Base-by-base conservation (phyloP, 306 rosid genomes). In the Lupinus albus region DNA sequence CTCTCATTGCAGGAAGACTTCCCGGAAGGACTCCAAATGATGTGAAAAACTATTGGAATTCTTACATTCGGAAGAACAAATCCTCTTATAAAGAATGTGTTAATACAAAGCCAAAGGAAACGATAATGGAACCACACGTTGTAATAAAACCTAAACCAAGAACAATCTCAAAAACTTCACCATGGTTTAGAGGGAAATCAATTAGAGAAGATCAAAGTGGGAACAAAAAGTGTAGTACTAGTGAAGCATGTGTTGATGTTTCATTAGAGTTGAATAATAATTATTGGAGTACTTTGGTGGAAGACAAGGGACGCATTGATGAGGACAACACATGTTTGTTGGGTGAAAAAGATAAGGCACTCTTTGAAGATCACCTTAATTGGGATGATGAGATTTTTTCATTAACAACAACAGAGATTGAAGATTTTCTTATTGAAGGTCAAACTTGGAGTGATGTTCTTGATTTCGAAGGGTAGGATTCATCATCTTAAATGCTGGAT, bases 31-130 rank as follows among this genome's bases (percentile, higher is more conserved):
- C 82, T 10, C 8, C 78, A 1, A 72, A 78, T 2, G 75, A 51
- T 52, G 78, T 78, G 66, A 78, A 72, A 41, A 78, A 78, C 57
- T 78, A 39, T 2, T 72, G 78, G 82, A 59, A 78, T n/a, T 30
- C 74, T 1, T 4, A 41, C 11, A 45, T 47, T 4, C 11, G 50
- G 1, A 70, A 25, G 57, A 69, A 20, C 30, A 21, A 2, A 38
- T n/a, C 56, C 1, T 39, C 64, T 58, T 20, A 10, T 4, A 50
- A 15, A 18, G 15, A 54, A 17, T 14, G 53, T 2, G 1, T 9
- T 8, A 16, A 51, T 8, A 70, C 30, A 53, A 41, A 33, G 25
- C 0, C 39, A 11, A 30, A 68, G 15, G 59, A 76, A 61, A 18
- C 3, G 11, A 1, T 11, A 1, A 42, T 62, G 17, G 35, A 54